Evolutionary conservation across 345 rosid species (phyloP), one percentile per base, ranked within the genome.

Genomic region (Linum trigynum): DNA sequence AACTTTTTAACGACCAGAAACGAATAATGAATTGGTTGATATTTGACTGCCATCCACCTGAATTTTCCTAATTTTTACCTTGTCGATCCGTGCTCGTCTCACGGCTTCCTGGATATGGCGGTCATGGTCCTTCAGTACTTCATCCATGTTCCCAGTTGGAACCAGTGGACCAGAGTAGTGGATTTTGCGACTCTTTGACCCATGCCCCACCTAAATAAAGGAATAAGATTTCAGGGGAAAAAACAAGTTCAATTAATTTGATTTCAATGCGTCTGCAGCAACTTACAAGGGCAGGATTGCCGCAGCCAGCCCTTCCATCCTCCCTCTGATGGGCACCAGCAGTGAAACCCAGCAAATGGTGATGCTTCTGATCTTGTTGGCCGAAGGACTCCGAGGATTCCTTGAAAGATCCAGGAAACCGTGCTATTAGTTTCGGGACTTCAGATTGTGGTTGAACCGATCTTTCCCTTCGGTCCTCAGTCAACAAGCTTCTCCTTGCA

Each of bases 71-170:
- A 83, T 82, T 72, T 85, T 86, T 68, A 96, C 95, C 77, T 85
- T 94, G 69, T 88, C 99, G 7, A 84, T 71, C 14, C 99, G 78
- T 56, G 99, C 88, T 80, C 89, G 87, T 67, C 97, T 75, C 43
- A 81, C 91, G 45, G 95, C 97, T 78, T 94, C 99, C 75, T 94
- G 99, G 67, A 94, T 84, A 38, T 90, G 99, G 39, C 97, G 96
- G 69, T 94, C 99, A 36, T 94, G 99, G 69, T 94, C 97, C 80
- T 85, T 94, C n/a, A 94, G 76, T 83, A 86, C 79, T 71, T 94
- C 96, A 72, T 94, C 99, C 92, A 85, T 75, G 76, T 88, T 90
- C 61, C 91, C 91, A 3, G 97, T 82, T 23, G 32, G 32, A 23
- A 23, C 32, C 79, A 94, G 76, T 0, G 99, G 99, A 48, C 97